Evolutionary conservation across 2,329 filamentous ascomycete species (phyloP), one percentile per base, ranked within the genome.

Genomic region (Hypoxylon sp.): DNA sequence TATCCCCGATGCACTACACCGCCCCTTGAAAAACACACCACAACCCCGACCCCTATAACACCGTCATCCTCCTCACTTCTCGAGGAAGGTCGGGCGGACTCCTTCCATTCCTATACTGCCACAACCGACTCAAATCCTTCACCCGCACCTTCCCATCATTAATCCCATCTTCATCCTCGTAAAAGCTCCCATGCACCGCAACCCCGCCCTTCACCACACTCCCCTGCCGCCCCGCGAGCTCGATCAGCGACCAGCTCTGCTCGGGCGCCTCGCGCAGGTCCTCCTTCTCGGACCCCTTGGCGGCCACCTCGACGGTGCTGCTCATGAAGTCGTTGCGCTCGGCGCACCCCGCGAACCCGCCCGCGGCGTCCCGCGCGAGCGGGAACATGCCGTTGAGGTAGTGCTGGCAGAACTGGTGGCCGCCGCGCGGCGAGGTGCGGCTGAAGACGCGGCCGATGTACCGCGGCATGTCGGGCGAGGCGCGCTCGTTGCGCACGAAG

Each of bases 381-480:
- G 85, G 85, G 59, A 89, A 89, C 84, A 89, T 88, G 59, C 82
- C 84, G 64, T 88, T 84, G 0, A 89, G 80, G 54, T 89, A 89
- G 69, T 89, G 87, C 75, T 89, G 86, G 67, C 81, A 82, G 71
- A 89, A 78, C 70, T 88, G 85, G 61, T 89, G 87, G 0, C 87
- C 86, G 2, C 85, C 84, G 2, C 80, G 78, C 4, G 79, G 75
- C 26, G 80, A 80, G 0, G 81, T 79, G 14, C 86, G 82, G 7
- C 82, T 81, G 73, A 91, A 90, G n/a, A 90, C 82, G 14, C 84
- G 80, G 8, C 87, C 86, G 38, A 89, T 81, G 73, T 89, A 90
- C 44, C 87, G 83, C 52, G 88, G 86, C 65, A 89, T 82, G 0
- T 75, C 76, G 26, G 69, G 78, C 45, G 73, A 85, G 0, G 78